These are phyloP conservation scores for Penicillium sp. DNA, from an alignment of 2,329 filamentous ascomycete genomes.

Conservation along the genomic window DNA sequence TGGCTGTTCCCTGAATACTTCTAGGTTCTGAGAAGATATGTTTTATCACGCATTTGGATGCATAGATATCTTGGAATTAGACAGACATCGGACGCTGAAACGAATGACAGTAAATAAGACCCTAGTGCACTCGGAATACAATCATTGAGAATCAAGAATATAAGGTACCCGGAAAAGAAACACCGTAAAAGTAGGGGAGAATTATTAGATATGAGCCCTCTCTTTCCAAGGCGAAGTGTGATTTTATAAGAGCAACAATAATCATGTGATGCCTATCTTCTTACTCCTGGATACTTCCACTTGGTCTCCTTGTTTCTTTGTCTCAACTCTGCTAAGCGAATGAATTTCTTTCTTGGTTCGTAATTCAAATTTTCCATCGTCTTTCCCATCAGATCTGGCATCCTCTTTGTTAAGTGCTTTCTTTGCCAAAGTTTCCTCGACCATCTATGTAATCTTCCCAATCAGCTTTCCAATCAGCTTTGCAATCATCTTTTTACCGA, in stretches of 20 bases:
- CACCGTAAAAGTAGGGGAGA: no score
- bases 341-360: not conserved
- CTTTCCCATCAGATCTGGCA: not conserved
- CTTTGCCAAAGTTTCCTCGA: no score
- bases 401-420: no score
- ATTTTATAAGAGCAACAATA: not conserved
- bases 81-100: not conserved
- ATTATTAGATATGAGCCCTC: not conserved
- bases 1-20: conserved; percentile 89
- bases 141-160: not conserved
- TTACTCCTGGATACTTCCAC: not conserved
- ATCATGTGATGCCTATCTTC: no score
- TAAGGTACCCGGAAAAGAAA: not conserved
- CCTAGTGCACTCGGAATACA: not conserved
- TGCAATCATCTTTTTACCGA: no score
- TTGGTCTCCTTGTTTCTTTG: not conserved
- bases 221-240: not conserved
- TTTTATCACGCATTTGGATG: conserved; percentile 34
- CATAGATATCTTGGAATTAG: conserved; percentile 3
- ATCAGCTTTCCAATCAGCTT: not conserved
- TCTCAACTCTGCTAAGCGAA: not conserved
- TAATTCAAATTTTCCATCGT: not conserved
- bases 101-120: conserved; percentile 34
- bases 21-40: conserved; percentile 13
- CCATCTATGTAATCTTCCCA: no score